Evolutionary conservation across 2,329 filamentous ascomycete species (phyloP).

Genomic region (Pseudogymnoascus sp.): DNA sequence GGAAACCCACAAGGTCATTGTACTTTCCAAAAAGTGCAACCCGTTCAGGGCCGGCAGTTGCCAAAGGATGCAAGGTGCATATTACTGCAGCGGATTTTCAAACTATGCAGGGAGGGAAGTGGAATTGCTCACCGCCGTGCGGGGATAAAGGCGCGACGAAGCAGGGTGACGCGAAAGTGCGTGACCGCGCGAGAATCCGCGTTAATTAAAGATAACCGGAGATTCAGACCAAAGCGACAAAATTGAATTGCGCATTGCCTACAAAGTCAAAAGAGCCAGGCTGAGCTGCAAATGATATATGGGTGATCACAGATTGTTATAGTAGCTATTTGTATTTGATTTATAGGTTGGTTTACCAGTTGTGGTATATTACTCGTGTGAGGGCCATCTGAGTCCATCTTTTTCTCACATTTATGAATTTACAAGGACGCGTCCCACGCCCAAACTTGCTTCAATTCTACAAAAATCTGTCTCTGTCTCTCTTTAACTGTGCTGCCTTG

Average conservation of each 20-base stretch:
- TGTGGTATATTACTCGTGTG: background rate
- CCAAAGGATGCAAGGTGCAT: background rate
- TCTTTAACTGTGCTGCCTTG: background rate
- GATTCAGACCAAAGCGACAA: background rate
- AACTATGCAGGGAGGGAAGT: background rate
- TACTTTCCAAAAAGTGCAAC: background rate
- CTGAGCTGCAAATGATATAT: background rate
- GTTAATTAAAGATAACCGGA: background rate
- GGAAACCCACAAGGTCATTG: background rate
- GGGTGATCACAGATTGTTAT: background rate
- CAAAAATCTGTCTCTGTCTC: background rate
- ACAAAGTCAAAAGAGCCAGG: background rate
- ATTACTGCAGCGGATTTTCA: background rate
- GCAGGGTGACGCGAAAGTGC: slow-evolving; percentile 3
- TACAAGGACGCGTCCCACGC: background rate
- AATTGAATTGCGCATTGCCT: background rate
- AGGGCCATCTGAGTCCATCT: background rate
- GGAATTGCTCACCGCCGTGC: background rate
- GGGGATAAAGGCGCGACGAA: background rate
- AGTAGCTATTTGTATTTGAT: background rate
- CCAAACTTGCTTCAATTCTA: background rate
- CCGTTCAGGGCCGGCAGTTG: background rate
- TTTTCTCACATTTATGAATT: background rate
- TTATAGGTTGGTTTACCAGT: background rate
- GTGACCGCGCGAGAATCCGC: background rate